Evolutionary conservation across 345 rosid species (phyloP).

Genomic region (Rhodamnia argentea): DNA sequence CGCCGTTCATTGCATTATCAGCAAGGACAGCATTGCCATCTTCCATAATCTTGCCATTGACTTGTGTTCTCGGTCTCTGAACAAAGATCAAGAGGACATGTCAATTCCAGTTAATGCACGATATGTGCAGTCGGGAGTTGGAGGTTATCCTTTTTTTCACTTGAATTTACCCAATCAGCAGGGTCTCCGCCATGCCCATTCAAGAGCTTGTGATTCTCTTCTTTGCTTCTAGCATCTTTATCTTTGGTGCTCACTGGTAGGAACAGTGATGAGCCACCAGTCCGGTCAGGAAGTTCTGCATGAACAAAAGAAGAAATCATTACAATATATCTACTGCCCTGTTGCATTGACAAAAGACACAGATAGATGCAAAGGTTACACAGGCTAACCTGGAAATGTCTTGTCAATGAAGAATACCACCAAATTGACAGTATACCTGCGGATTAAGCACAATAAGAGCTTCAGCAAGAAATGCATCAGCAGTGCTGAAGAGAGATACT

Average conservation of each 20-base stretch:
- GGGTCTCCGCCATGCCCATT: constrained; percentile 83
- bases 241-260: constrained; percentile 60
- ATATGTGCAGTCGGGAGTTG: neutral
- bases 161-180: constrained; percentile 65
- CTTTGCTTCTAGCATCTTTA: constrained; percentile 63
- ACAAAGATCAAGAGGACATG: neutral
- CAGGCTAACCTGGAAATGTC: constrained; percentile 82
- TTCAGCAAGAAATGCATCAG: neutral
- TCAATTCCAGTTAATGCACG: neutral
- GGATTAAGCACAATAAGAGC: neutral
- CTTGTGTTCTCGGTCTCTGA: constrained; percentile 77
- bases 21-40: constrained; percentile 50
- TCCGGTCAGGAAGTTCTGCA: constrained; percentile 83
- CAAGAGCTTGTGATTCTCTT: constrained; percentile 89
- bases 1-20: constrained; percentile 63
- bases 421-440: constrained; percentile 92
- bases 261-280: constrained; percentile 33
- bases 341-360: neutral
- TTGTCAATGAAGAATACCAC: constrained; percentile 94
- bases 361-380: neutral
- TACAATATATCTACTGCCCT: neutral
- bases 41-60: constrained; percentile 70
- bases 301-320: neutral
- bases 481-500: neutral
- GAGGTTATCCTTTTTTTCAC: neutral